Conservation (phyloP, 2,329 filamentous ascomycete species). For the Neophaeococcomyces aloes region DNA sequence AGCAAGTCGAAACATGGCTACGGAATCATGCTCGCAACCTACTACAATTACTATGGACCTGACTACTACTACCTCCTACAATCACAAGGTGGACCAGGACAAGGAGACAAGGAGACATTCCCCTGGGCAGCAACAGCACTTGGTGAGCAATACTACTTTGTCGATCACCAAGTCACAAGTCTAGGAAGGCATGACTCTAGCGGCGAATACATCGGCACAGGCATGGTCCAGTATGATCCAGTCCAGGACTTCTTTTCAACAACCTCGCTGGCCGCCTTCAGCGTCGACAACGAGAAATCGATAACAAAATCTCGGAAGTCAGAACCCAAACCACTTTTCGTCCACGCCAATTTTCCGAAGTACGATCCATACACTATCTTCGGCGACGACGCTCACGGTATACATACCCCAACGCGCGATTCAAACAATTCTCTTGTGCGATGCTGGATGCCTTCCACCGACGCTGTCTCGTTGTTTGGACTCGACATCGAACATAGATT, state of each 20-base stretch:
- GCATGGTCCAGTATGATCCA: conserved; percentile 32
- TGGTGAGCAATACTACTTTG: conserved; percentile 32
- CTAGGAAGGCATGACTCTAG: conserved; percentile 23
- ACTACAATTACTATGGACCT: conserved; percentile 48
- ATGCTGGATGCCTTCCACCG: conserved; percentile 26
- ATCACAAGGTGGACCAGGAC: conserved; percentile 34
- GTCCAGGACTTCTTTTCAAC: conserved; percentile 24
- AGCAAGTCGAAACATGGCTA: conserved; percentile 39
- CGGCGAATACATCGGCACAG: conserved; percentile 22
- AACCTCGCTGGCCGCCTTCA: background rate
- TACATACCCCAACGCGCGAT: conserved; percentile 23
- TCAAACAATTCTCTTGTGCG: conserved; percentile 26
- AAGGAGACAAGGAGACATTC: conserved; percentile 43
- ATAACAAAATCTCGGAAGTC: background rate
- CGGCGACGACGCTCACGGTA: conserved; percentile 22
- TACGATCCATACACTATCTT: conserved; percentile 33
- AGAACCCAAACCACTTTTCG: conserved; percentile 15
- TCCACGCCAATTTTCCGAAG: conserved; percentile 23
- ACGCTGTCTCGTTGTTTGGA: conserved; percentile 25
- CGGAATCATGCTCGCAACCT: conserved; percentile 40
- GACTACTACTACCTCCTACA: conserved; percentile 41
- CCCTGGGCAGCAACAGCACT: conserved; percentile 36
- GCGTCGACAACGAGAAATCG: background rate
- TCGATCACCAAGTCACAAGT: conserved; percentile 26
- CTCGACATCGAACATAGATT: conserved; percentile 30